Base-by-base conservation (phyloP, 805 yeast species). In the Saccharomyces mikatae region DNA sequence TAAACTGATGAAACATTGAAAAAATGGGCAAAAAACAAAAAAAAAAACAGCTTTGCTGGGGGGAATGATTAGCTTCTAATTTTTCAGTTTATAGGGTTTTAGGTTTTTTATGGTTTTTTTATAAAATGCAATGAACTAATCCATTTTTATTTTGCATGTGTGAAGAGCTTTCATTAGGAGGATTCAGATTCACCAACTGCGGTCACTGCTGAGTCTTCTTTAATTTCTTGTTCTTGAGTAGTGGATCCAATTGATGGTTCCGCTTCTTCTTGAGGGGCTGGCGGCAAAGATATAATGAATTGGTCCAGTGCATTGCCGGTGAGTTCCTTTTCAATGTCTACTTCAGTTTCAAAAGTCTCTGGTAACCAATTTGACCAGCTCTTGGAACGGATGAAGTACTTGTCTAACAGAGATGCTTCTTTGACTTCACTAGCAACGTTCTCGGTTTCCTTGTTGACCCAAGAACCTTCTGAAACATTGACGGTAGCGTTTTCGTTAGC, bases 321-420 rank as follows among this genome's bases (percentile, higher is more conserved):
- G 30, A 68, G 51, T 30, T 54, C 55, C 11, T 52, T 60, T 49
- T 63, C 63, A 50, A 66, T 54, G 2, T 46, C 47, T n/a, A 63
- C 52, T 47, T 58, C 61, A 14, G 63, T 51, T n/a, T 58, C 55
- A 22, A 58, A 50, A n/a, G 47, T 50, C 24, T 59, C 60, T n/a
- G 64, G 62, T 14, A 60, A 47, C 60, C 60, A 59, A 41, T 58
- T 53, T 28, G 57, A 56, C 69, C 69, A 68, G 13, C 62, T 54
- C 31, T 66, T 67, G 10, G 70, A 56, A 56, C 72, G 69, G 21
- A 68, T 53, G 47, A 66, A 66, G 49, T 61, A 68, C 4, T 57
- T 58, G n/a, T 58, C 60, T 47, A 67, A 53, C 6, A 52, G 47
- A 22, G 47, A 52, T 29, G 44, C 3, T 36, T 36, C 44, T 17